Evolutionary conservation across 306 rosid genomes (phyloP), one percentile per base, ranked within the genome.

Genomic region (Trichosanthes truncata): DNA sequence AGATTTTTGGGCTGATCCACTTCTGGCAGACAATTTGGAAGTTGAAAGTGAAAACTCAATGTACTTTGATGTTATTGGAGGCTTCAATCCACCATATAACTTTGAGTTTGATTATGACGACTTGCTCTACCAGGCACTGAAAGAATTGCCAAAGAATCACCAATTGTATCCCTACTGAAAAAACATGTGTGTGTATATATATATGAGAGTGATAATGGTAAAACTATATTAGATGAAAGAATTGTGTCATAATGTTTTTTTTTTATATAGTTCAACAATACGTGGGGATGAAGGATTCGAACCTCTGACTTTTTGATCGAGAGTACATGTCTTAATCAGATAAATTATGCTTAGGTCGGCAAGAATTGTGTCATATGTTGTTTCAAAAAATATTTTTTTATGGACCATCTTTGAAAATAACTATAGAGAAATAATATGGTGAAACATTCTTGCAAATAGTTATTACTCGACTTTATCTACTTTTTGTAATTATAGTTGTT

Each of bases 81-180:
- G 77, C 2, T 72, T 72, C 33, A 45, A 46, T 67, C 51, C 14
- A n/a, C 8, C 74, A 5, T 40, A 40, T 12, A 26, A 43, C 43
- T 40, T 21, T 5, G 36, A 21, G 53, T 43, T 68, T 41, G 75
- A 43, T n/a, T n/a, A n/a, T 69, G 45, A 74, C 29, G 41, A 29
- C 60, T 74, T 74, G 61, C 11, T 74, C 26, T 17, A 29, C 4
- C 78, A 74, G 29, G 78, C 4, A 26, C 6, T 48, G 78, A 74
- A 74, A 31, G 78, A 74, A 74, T 26, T 74, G 55, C 60, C 61
- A n/a, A n/a, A n/a, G n/a, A n/a, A n/a, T n/a, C n/a, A n/a, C 43
- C 12, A 15, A 4, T 74, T 48, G 55, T 74, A 48, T 29, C 14
- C 9, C 6, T 73, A 1, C 0, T 41, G 23, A 43, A 40, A 68